A percentile compares a stretch with the other conserved stretches of the same genome.
phyloP scores from a whole-genome alignment of 129 eudicot species.

The Chrysanthemum makinoi region DNA sequence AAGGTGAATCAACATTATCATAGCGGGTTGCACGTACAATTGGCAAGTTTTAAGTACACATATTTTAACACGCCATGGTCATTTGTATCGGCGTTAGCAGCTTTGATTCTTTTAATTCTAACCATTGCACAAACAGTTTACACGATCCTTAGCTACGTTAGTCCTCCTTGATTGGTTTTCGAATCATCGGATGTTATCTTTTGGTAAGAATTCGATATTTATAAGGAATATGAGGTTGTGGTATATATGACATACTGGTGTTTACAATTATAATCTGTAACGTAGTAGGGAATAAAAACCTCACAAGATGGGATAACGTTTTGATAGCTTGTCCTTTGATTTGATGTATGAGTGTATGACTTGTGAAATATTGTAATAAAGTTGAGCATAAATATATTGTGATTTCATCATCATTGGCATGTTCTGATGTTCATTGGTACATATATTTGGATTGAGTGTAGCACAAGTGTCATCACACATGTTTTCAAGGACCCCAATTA shows the following conservation, averaged over 20 bases:
- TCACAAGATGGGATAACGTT: background rate
- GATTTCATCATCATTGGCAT: too few species aligned
- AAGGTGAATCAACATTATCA: conserved; percentile 57
- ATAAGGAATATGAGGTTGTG: background rate
- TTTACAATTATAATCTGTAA: background rate
- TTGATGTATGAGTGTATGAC: background rate
- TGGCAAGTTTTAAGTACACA: conserved; percentile 73
- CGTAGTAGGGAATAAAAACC: too few species aligned
- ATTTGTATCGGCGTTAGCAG: conserved; percentile 73
- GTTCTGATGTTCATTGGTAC: too few species aligned
- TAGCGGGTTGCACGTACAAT: conserved; percentile 64
- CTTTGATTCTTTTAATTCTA: conserved; percentile 51
- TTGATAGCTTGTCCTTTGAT: background rate
- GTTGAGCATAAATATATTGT: too few species aligned
- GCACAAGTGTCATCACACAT: too few species aligned
- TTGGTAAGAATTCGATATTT: background rate
- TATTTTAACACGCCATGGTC: conserved; percentile 88
- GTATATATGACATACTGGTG: background rate
- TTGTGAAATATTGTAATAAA: too few species aligned
- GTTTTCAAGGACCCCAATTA: too few species aligned
- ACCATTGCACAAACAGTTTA: conserved; percentile 63
- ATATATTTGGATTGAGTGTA: too few species aligned
- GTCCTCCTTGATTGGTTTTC: conserved; percentile 17
- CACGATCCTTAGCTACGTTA: conserved; percentile 47
- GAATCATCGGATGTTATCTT: background rate